Evolutionary conservation across 805 yeast genomes (phyloP).

Genomic region (Hanseniaspora taiwanica): DNA sequence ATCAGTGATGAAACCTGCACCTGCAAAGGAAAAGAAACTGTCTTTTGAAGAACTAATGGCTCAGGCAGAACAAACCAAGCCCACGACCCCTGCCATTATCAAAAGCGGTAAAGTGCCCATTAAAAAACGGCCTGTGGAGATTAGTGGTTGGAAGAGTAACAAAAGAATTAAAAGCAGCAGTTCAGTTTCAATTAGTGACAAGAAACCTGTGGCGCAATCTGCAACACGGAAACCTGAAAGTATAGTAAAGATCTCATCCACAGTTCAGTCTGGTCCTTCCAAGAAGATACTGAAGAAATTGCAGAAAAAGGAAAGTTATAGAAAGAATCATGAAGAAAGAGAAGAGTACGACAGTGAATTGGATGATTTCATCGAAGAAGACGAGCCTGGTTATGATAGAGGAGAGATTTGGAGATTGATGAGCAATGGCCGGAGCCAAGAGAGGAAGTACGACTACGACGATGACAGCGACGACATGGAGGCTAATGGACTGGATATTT

Average conservation of each 20-base stretch:
- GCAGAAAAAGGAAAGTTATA: constrained; percentile 18
- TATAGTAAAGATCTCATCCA: constrained; percentile 1
- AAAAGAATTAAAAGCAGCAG: too few relatives aligned
- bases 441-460: constrained; percentile 28
- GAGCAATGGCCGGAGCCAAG: constrained; percentile 43
- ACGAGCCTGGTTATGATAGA: constrained; percentile 47
- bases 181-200: too few relatives aligned
- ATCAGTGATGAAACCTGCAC: background rate
- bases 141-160: background rate
- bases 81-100: background rate
- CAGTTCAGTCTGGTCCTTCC: constrained; percentile 41
- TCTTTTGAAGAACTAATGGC: constrained; percentile 44
- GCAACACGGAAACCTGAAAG: constrained; percentile 1
- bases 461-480: constrained; percentile 68
- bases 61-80: constrained; percentile 28
- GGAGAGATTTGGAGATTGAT: constrained; percentile 87
- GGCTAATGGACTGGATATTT: constrained; percentile 80
- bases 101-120: background rate
- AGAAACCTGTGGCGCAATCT: too few relatives aligned
- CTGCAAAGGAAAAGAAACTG: constrained; percentile 26
- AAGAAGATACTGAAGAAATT: constrained; percentile 36
- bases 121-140: background rate
- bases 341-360: constrained; percentile 34
- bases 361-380: constrained; percentile 48
- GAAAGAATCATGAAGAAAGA: constrained; percentile 22